Conservation (phyloP, 331 rosid species). For the Saraca asoca region DNA sequence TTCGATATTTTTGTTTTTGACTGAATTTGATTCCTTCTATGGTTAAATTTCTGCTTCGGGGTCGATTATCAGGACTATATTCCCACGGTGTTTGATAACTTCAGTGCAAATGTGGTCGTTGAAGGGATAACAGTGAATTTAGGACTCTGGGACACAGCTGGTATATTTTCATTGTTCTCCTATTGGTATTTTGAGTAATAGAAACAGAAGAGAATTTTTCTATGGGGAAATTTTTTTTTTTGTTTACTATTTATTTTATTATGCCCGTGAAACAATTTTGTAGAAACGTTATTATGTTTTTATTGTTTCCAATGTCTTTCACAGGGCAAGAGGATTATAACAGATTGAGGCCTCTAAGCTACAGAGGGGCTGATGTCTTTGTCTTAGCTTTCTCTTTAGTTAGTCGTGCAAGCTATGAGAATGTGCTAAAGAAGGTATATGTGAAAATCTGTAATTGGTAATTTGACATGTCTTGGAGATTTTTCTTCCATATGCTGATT, state of each 20-base stretch:
- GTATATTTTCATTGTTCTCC: constrained; percentile 39
- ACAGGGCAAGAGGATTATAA: constrained; percentile 98
- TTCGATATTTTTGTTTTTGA: constrained; percentile 31
- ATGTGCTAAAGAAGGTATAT: constrained; percentile 79
- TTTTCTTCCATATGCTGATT: constrained; percentile 39
- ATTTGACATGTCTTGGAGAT: constrained; percentile 29
- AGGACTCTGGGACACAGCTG: constrained; percentile 95
- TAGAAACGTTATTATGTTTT: constrained; percentile 28
- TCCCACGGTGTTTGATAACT: constrained; percentile 90
- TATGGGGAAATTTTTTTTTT: neutral
- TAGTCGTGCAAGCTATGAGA: constrained; percentile 96
- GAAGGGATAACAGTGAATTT: constrained; percentile 84
- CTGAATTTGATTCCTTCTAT: constrained; percentile 14
- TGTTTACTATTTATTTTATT: neutral
- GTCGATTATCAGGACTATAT: constrained; percentile 68
- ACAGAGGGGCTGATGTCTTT: constrained; percentile 97
- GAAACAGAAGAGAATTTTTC: neutral
- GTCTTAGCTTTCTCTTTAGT: constrained; percentile 91
- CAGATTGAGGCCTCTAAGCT: constrained; percentile 93
- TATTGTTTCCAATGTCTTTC: constrained; percentile 30
- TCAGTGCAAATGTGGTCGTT: constrained; percentile 89
- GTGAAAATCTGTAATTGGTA: constrained; percentile 11
- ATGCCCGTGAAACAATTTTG: constrained; percentile 3
- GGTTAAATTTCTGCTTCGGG: constrained; percentile 6
- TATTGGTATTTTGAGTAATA: neutral